Conservation (phyloP, 23 red algal species). For the Cyanidioschyzon merolae region DNA sequence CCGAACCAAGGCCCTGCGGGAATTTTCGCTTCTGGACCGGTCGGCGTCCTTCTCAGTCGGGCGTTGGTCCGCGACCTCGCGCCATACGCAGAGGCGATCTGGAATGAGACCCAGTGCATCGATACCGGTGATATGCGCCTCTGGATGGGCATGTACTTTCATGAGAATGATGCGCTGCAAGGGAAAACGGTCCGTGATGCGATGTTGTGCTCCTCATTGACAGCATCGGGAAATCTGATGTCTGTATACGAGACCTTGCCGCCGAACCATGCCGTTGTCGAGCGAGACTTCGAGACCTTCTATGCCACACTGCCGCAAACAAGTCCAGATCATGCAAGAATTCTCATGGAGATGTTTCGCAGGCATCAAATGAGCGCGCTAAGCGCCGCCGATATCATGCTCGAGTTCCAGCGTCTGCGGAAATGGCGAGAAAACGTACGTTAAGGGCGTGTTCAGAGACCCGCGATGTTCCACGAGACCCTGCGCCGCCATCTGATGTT, state of each 20-base stretch:
- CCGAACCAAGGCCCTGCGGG: neutral
- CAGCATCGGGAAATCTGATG: neutral
- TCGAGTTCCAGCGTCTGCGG: neutral
- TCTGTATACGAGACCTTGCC: neutral
- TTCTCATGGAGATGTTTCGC: neutral
- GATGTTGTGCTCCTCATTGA: neutral
- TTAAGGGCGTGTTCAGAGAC: too few relatives aligned
- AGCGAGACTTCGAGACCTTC: neutral
- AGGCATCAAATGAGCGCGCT: neutral
- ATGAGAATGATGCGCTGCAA: slow-evolving; percentile 14
- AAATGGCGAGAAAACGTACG: too few relatives aligned
- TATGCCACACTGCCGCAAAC: neutral
- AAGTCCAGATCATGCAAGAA: neutral
- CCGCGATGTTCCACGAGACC: too few relatives aligned
- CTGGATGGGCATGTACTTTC: slow-evolving; percentile 11
- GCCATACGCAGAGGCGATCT: slow-evolving; percentile 1
- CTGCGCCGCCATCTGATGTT: too few relatives aligned
- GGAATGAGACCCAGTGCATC: neutral
- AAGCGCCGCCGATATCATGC: neutral
- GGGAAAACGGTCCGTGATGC: neutral
- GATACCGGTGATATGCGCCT: slow-evolving; percentile 13
- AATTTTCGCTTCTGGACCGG: neutral
- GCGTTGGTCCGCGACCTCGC: neutral
- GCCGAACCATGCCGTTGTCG: neutral
- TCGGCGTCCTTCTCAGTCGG: neutral